Evolutionary conservation across 495 filamentous ascomycete species (phyloP).

Genomic region (Penicillium manginii): DNA sequence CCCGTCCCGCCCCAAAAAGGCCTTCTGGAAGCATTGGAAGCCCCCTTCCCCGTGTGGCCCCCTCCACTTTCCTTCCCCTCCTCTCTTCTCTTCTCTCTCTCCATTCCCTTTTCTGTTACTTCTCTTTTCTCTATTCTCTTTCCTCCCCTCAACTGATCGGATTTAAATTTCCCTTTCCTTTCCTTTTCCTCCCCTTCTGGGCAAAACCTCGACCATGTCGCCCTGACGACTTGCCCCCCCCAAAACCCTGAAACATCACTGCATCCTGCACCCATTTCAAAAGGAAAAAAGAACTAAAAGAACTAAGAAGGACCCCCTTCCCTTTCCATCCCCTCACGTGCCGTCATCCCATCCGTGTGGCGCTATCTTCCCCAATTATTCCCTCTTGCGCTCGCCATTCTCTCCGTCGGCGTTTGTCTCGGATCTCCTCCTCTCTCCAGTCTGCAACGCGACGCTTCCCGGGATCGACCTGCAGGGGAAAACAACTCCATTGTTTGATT

Average conservation of each 20-base stretch:
- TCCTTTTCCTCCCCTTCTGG: conserved; percentile 14
- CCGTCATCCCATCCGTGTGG: conserved; percentile 23
- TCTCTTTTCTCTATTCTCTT: conserved; percentile 11
- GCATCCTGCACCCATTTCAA: background rate
- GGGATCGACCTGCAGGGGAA: conserved; percentile 31
- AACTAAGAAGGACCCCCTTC: conserved; percentile 6
- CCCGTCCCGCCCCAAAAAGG: conserved; percentile 22
- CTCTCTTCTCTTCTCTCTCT: conserved; percentile 12
- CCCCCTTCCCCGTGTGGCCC: conserved; percentile 27
- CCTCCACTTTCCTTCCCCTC: conserved; percentile 5
- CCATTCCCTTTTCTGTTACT: no score
- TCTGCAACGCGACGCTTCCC: conserved; percentile 30
- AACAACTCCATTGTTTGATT: conserved; percentile 44
- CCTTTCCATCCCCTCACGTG: conserved; percentile 17
- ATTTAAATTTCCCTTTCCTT: conserved; percentile 15
- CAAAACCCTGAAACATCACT: conserved; percentile 13
- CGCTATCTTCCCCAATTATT: conserved; percentile 8
- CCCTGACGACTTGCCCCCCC: conserved; percentile 10
- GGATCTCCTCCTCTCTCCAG: conserved; percentile 26
- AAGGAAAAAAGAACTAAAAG: no score
- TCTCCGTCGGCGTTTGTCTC: conserved; percentile 32
- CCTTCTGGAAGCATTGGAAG: conserved; percentile 24
- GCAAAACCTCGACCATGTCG: conserved; percentile 15
- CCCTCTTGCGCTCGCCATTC: conserved; percentile 13
- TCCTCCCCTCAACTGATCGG: conserved; percentile 6